These are phyloP conservation scores for Sugiyamaella marilandica DNA, from an alignment of 805 yeast genomes.

Conservation along the genomic window DNA sequence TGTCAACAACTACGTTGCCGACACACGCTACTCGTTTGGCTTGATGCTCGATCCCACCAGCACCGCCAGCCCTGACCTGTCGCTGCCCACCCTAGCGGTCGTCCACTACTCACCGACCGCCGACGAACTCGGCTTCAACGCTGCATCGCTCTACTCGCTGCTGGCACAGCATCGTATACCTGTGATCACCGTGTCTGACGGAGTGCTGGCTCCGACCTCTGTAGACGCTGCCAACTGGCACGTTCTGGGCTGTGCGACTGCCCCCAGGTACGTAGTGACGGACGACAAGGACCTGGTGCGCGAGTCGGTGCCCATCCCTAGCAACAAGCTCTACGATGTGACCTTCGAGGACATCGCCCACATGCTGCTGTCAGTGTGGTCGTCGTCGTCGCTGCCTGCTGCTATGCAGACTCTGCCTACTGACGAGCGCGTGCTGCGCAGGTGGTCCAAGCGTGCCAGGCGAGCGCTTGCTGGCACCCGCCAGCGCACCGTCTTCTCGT, in stretches of 20 bases:
- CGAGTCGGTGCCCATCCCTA: neutral
- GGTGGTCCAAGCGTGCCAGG: too few species aligned
- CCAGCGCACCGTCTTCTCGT: too few species aligned
- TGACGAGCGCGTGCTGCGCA: neutral
- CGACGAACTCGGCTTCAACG: conserved; percentile 3
- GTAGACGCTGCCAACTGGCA: conserved; percentile 6
- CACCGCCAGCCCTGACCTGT: neutral
- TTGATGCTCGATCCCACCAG: conserved; percentile 3
- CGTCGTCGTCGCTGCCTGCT: neutral
- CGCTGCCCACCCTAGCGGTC: conserved; percentile 11
- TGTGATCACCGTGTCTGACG: conserved; percentile 11
- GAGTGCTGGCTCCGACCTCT: conserved; percentile 4
- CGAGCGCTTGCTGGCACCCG: too few species aligned
- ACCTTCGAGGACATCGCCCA: neutral
- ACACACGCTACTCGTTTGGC: conserved; percentile 6
- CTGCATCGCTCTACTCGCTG: conserved; percentile 9
- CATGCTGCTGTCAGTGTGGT: neutral
- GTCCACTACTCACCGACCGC: conserved; percentile 4
- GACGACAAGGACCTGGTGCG: neutral
- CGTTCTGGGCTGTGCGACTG: conserved; percentile 6
- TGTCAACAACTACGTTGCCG: conserved; percentile 2
- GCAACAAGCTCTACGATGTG: neutral
- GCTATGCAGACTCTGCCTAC: neutral
- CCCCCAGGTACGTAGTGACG: neutral
- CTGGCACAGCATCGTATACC: conserved; percentile 11